Conservation (phyloP, 805 yeast genomes). For the Ogataea pini region DNA sequence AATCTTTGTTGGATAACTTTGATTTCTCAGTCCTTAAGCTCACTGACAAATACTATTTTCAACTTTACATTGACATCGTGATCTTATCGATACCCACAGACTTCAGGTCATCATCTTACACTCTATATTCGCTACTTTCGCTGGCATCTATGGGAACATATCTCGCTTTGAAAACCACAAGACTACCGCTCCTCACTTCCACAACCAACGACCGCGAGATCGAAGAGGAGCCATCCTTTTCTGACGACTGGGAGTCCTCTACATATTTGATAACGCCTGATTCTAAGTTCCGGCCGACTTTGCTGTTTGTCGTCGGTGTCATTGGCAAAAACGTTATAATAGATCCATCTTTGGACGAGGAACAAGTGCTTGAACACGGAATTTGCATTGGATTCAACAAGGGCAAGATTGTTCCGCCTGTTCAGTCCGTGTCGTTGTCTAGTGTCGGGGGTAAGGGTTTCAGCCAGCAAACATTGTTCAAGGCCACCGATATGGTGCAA, state of each 20-base stretch:
- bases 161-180: constrained; percentile 77
- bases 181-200: constrained; percentile 70
- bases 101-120: constrained; percentile 57
- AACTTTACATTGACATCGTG: constrained; percentile 76
- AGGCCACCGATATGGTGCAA: constrained; percentile 59
- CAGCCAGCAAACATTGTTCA: constrained; percentile 44
- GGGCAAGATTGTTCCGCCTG: constrained; percentile 70
- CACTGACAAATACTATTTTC: constrained; percentile 74
- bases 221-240: constrained; percentile 87
- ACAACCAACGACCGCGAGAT: constrained; percentile 64
- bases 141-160: constrained; percentile 77
- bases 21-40: constrained; percentile 54
- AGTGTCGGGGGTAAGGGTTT: constrained; percentile 57
- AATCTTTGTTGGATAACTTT: constrained; percentile 52
- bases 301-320: constrained; percentile 73
- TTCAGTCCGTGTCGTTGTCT: constrained; percentile 64
- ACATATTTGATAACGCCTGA: constrained; percentile 43
- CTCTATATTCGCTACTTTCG: constrained; percentile 55
- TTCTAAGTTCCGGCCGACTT: constrained; percentile 61
- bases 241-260: constrained; percentile 80
- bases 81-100: constrained; percentile 60
- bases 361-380: constrained; percentile 85
- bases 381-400: constrained; percentile 70
- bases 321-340: constrained; percentile 67
- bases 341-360: constrained; percentile 90